Percentiles rank a stretch among this genome's conserved stretches.
phyloP scores from a whole-genome alignment of 106 monocot species.

The Phalaenopsis aphrodite region DNA sequence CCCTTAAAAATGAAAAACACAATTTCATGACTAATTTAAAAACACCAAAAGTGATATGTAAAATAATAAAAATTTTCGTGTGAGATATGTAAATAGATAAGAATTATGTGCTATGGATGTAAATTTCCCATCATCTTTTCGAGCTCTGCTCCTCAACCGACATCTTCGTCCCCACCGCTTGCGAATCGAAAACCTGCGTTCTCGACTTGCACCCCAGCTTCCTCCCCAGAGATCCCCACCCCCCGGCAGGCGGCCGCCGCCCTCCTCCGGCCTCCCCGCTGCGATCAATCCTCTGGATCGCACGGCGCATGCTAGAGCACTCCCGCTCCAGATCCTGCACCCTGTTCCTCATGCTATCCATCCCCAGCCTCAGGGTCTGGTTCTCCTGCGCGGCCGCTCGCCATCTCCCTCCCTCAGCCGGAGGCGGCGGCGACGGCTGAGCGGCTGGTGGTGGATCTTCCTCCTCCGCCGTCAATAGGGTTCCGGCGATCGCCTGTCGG shows the following conservation, averaged over 20 bases:
- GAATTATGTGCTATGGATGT: no score
- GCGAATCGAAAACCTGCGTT: slow-evolving; percentile 83
- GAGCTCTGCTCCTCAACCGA: neutral
- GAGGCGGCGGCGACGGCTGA: slow-evolving; percentile 29
- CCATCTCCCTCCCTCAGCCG: no score
- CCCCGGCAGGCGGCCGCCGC: slow-evolving; percentile 8
- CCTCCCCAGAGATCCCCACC: slow-evolving; percentile 21
- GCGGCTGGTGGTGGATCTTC: slow-evolving; percentile 12
- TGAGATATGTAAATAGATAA: no score
- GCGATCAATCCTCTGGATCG: slow-evolving; percentile 63
- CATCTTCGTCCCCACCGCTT: slow-evolving; percentile 24
- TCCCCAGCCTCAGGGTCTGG: slow-evolving; percentile 78
- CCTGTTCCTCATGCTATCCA: slow-evolving; percentile 85
- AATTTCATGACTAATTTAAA: no score
- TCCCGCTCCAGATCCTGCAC: slow-evolving; percentile 85
- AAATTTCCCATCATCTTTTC: no score
- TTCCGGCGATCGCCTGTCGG: slow-evolving; percentile 71
- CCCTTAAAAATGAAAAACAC: no score
- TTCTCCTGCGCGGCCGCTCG: slow-evolving; percentile 24
- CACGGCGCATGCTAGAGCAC: slow-evolving; percentile 77
- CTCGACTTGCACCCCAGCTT: slow-evolving; percentile 75
- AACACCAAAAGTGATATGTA: no score
- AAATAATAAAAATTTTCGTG: no score
- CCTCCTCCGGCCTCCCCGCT: neutral
- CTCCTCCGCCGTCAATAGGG: slow-evolving; percentile 5